phyloP scores from a whole-genome alignment of 2,329 filamentous ascomycete genomes.

The Epichloe baconii region DNA sequence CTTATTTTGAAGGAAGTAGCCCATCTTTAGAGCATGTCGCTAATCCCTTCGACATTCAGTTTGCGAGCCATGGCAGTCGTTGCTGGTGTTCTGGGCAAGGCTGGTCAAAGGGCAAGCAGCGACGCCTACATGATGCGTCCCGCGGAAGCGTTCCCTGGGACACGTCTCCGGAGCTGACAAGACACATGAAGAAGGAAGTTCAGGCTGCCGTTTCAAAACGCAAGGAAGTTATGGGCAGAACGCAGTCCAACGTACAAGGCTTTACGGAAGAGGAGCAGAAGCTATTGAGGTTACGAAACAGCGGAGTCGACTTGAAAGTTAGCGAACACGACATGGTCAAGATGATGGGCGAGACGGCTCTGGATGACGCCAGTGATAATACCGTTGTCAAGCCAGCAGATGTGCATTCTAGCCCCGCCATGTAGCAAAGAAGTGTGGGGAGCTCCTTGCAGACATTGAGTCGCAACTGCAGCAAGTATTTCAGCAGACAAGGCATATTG shows the following conservation, averaged over 20 bases:
- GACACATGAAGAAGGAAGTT: slow-evolving; percentile 24
- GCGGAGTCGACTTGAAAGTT: slow-evolving; percentile 15
- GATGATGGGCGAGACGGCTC: slow-evolving; percentile 14
- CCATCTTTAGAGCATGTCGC: neutral
- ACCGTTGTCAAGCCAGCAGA: slow-evolving; percentile 1
- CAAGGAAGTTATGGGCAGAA: slow-evolving; percentile 24
- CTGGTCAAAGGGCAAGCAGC: slow-evolving; percentile 64
- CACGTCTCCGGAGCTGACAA: slow-evolving; percentile 30
- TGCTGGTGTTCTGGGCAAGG: slow-evolving; percentile 71
- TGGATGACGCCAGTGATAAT: neutral
- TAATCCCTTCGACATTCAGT: slow-evolving; percentile 31
- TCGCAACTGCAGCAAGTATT: slow-evolving; percentile 8
- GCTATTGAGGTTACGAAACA: slow-evolving; percentile 16
- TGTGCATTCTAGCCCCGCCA: neutral
- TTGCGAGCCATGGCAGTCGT: slow-evolving; percentile 71
- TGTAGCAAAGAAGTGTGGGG: neutral
- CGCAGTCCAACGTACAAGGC: slow-evolving; percentile 21
- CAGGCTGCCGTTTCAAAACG: slow-evolving; percentile 18
- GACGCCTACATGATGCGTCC: slow-evolving; percentile 49
- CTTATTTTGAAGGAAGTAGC: neutral
- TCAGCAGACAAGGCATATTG: slow-evolving; percentile 10
- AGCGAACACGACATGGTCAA: slow-evolving; percentile 25
- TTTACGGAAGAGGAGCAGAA: slow-evolving; percentile 26
- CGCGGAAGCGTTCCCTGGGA: slow-evolving; percentile 51
- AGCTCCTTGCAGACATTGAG: slow-evolving; percentile 8